Base-by-base conservation (phyloP, 257 asterid species). In the Nicotiana noctiflora region DNA sequence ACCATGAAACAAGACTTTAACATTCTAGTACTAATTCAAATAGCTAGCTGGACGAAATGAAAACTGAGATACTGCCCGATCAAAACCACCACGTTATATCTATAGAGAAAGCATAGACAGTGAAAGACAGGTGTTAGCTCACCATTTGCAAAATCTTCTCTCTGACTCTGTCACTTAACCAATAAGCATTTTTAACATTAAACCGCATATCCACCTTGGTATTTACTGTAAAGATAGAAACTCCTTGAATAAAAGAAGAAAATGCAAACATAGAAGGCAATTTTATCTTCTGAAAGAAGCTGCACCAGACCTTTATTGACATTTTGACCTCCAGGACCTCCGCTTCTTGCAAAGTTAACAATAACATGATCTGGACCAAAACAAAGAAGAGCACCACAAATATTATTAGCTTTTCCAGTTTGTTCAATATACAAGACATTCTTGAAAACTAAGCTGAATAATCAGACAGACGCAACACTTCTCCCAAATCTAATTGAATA, bases 181-280 rank as follows among this genome's bases (percentile, higher is more conserved):
- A 96, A 66, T 46, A 70, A 2, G 99, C 99, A 78, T 84, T 82
- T 84, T 85, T 85, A 27, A 94, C 98, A 87, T 91, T 92, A 84
- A 96, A 96, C 81, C 98, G 94, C 99, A 96, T 96, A 87, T 96
- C 98, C 81, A 96, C 95, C 93, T 91, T 96, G 83, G 98, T 90
- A 88, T 89, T 96, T 65, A 94, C 91, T 83, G 93, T 85, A 87
- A 61, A 80, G 25, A 57, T 6, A 51, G 25, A 40, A 4, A 76
- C 14, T 60, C 76, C 75, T 44, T 40, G 4, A 56, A 23, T 79
- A 27, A 65, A 79, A 56, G 68, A 53, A 46, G 81, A 40, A 65
- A 40, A 51, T 62, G 57, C 14, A 51, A 82, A 52, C 51, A 29
- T 64, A 62, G 4, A 77, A 79, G 68, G 19, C 23, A 60, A 80